Conservation (phyloP, 2,329 filamentous ascomycete genomes). For the Trichoderma breve region DNA sequence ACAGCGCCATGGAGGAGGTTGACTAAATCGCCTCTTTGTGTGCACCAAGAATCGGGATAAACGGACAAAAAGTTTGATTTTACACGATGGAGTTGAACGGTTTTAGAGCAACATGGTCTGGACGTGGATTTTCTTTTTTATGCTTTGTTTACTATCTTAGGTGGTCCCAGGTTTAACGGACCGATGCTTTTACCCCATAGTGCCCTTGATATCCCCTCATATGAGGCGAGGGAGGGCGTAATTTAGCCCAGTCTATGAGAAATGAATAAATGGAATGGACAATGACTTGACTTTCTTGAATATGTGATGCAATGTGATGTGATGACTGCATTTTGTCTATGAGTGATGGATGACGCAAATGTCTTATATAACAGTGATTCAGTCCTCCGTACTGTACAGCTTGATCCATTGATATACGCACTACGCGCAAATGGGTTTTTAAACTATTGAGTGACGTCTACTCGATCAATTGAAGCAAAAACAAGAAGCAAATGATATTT, state of each 20-base stretch:
- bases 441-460: neutral
- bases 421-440: rapidly evolving
- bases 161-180: conserved; percentile 27
- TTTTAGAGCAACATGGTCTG: conserved; percentile 35
- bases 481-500: neutral
- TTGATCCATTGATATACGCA: neutral
- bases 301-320: neutral
- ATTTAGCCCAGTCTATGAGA: conserved; percentile 41
- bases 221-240: conserved; percentile 35
- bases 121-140: conserved; percentile 32
- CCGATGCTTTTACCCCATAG: conserved; percentile 35
- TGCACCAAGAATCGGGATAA: conserved; percentile 35
- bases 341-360: neutral
- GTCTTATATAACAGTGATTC: neutral
- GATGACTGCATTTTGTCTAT: neutral
- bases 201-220: conserved; percentile 29
- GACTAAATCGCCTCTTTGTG: conserved; percentile 62
- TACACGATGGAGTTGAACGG: conserved; percentile 43
- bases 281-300: neutral
- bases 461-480: neutral
- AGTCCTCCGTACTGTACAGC: neutral
- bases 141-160: conserved; percentile 30
- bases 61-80: conserved; percentile 37
- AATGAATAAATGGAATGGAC: conserved; percentile 32
- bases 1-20: conserved; percentile 99